phyloP scores from a whole-genome alignment of 2,329 filamentous ascomycete genomes.

The Shiraia bambusicola region DNA sequence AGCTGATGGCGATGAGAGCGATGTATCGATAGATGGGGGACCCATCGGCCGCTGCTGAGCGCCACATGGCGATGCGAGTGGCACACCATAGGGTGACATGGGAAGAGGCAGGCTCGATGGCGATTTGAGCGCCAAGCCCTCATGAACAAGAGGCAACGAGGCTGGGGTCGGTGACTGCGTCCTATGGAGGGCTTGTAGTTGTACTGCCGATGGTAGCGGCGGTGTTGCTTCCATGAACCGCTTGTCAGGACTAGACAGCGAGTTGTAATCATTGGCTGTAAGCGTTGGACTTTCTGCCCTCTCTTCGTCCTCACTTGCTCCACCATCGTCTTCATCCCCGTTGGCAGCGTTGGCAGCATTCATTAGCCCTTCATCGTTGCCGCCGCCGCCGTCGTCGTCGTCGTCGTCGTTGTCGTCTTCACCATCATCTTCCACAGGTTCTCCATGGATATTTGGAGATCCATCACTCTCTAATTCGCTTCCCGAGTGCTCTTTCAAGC shows the following conservation, averaged over 20 bases:
- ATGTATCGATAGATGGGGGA: conserved; percentile 26
- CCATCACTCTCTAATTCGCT: conserved; percentile 30
- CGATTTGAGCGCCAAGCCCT: conserved; percentile 17
- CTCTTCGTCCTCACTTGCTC: conserved; percentile 16
- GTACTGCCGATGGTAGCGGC: conserved; percentile 19
- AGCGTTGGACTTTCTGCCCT: conserved; percentile 36
- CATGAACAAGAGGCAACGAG: conserved; percentile 13
- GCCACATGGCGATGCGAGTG: conserved; percentile 27
- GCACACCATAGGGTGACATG: conserved; percentile 26
- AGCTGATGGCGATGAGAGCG: conserved; percentile 26
- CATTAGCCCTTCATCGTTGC: conserved; percentile 20
- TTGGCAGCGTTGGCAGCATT: conserved; percentile 35
- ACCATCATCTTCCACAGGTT: conserved; percentile 23
- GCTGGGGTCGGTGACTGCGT: conserved; percentile 13
- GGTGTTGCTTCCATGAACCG: conserved; percentile 15
- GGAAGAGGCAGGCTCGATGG: conserved; percentile 22
- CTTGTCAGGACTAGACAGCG: conserved; percentile 25
- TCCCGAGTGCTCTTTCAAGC: conserved; percentile 31
- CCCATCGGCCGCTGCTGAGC: conserved; percentile 20
- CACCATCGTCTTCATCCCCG: conserved; percentile 20
- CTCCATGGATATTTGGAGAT: conserved; percentile 19
- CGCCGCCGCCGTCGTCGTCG: too few relatives aligned
- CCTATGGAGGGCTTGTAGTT: conserved; percentile 19
- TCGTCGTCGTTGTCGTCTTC: conserved; percentile 28
- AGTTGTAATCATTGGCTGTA: conserved; percentile 34